Evolutionary conservation across 352 stramenopile genomes (phyloP).

Genomic region (Phytophthora tentaculata): DNA sequence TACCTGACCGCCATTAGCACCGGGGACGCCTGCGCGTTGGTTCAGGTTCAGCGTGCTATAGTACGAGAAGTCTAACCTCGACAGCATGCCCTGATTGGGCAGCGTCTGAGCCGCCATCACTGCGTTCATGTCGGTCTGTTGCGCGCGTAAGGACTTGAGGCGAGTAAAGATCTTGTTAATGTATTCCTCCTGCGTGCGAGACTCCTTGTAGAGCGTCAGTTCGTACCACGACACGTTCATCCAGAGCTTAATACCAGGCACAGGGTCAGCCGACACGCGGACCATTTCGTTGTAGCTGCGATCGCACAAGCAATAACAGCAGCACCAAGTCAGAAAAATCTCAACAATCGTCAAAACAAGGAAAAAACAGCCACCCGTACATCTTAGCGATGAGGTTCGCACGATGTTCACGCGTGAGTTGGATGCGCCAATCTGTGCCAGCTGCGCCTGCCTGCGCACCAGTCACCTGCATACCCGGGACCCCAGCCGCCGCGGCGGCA

Average conservation of each 20-base stretch:
- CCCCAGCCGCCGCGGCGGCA: slow-evolving; percentile 5
- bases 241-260: slow-evolving; percentile 87
- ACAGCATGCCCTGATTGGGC: slow-evolving; percentile 79
- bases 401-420: slow-evolving; percentile 82
- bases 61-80: slow-evolving; percentile 80
- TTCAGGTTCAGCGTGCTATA: slow-evolving; percentile 75
- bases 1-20: slow-evolving; percentile 38
- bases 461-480: background rate
- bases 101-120: slow-evolving; percentile 67
- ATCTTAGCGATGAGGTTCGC: slow-evolving; percentile 89
- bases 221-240: slow-evolving; percentile 91
- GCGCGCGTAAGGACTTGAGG: slow-evolving; percentile 76
- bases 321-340: no score
- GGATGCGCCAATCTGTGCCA: slow-evolving; percentile 71
- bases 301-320: no score
- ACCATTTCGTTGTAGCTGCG: slow-evolving; percentile 82
- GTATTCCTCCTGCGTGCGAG: slow-evolving; percentile 85
- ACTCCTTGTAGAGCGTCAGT: slow-evolving; percentile 87
- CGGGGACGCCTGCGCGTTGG: slow-evolving; percentile 15
- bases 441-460: background rate
- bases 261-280: slow-evolving; percentile 74
- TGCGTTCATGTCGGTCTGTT: slow-evolving; percentile 78
- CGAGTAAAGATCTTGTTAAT: slow-evolving; percentile 91
- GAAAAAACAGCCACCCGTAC: no score
- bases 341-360: no score